Base-by-base conservation (phyloP, 2,329 filamentous ascomycete species). In the Emergomyces pasteurianus region DNA sequence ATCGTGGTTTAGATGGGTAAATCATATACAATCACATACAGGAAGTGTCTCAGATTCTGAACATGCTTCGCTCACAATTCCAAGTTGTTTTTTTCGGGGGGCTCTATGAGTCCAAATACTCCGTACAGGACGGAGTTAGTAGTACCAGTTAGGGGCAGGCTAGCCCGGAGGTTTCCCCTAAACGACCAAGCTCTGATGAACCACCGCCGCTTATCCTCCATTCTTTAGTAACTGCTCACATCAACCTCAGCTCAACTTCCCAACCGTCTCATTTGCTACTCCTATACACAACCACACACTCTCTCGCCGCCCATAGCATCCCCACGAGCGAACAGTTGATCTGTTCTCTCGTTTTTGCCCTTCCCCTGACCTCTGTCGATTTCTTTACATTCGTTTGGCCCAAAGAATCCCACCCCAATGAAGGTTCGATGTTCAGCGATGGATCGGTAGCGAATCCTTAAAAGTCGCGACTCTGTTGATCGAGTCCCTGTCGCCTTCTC, bases 251-350 rank as follows among this genome's bases (percentile, higher is more conserved):
- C 36, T 43, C 40, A 36, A 28, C 28, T 16, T 21, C 43, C 26
- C 42, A 34, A 34, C 28, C 21, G 10, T 38, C 28, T 14, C 31
- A 42, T 8, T 12, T 10, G 6, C 26, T n/a, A 36, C 34, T n/a
- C n/a, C 6, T 8, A 36, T 8, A 36, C 34, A 36, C 34, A 36
- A 6, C 4, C 34, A 36, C 31, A 31, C 34, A 36, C 34, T 36
- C 34, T 7, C 34, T 36, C 57, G 31, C 23, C 43, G 10, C 43
- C 43, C 57, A n/a, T 21, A 16, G 6, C 28, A 46, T 28, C n/a
- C 23, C 43, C 31, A 58, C 28, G 57, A 16, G 43, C 3, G 31
- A 58, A n/a, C 57, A 58, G 57, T 52, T 52, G 57, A 58, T 38
- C 57, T 58, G 57, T 58, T 31, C 46, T 26, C 43, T 52, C 28